Base-by-base conservation (phyloP, 331 rosid species). In the Acacia pycnantha region DNA sequence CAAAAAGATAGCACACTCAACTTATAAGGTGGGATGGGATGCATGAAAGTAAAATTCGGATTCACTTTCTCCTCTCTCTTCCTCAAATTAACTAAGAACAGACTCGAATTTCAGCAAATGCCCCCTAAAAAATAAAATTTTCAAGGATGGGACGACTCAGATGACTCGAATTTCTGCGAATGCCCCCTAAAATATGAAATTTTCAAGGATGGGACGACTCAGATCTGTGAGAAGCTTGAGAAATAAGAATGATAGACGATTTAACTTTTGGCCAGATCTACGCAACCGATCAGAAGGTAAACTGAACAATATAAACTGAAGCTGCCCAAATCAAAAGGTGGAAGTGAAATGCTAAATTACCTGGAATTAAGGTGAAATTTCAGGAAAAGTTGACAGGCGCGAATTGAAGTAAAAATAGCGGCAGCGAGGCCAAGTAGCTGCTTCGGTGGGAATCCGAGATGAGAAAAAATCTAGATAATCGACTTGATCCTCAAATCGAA, bases 351-450 rank as follows among this genome's bases (percentile, higher is more conserved):
- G 54, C 62, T 53, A 26, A 40, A 15, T 71, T 75, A 88, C 95
- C 95, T 83, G 89, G 70, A 82, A 43, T 44, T 80, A 37, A 65
- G 90, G 1, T 61, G 74, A 64, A 80, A 51, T 53, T 21, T 35
- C 41, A 76, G 74, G 74, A 76, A 12, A 33, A 11, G 44, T 74
- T 51, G 58, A 16, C 15, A 22, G 44, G 40, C 58, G 41, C 78
- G 78, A 80, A 85, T 56, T 65, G 88, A 86, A 89, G 83, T 70
- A 12, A 41, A 82, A 58, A 47, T 54, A 48, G 37, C 21, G 24
- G 53, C 15, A 13, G 78, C 21, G 8, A n/a, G n/a, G 67, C 53
- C 59, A 44, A 19, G n/a, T 19, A 33, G 78, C 27, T 15, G 33
- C 61, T 4, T 69, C 19, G 31, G 67, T 70, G 37, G 37, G 86